A percentile compares a stretch with the other conserved stretches of the same genome.
phyloP scores from a whole-genome alignment of 192 early-diverging fungal genomes.

The Kickxella alabastrina region DNA sequence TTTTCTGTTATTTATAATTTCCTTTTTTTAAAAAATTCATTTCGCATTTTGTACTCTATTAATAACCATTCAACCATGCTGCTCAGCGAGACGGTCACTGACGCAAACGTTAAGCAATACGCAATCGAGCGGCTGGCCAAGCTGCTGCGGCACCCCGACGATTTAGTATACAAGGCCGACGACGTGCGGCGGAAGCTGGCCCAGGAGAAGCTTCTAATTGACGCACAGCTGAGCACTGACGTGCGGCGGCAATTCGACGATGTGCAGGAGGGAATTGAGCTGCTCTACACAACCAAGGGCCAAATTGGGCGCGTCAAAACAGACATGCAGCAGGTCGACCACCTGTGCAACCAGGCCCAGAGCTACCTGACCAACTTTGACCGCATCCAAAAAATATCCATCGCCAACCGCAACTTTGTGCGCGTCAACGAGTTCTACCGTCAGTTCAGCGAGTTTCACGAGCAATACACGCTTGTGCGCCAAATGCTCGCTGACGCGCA shows the following conservation, averaged over 20 bases:
- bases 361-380: slow-evolving; percentile 87
- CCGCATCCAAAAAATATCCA: slow-evolving; percentile 88
- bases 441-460: slow-evolving; percentile 83
- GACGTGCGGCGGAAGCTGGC: slow-evolving; percentile 76
- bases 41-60: no score
- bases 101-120: slow-evolving; percentile 59
- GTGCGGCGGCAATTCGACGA: slow-evolving; percentile 91
- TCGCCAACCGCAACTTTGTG: slow-evolving; percentile 93
- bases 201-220: slow-evolving; percentile 85
- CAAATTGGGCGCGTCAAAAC: slow-evolving; percentile 61
- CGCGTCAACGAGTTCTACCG: slow-evolving; percentile 80
- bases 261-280: slow-evolving; percentile 83
- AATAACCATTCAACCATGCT: no score
- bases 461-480: slow-evolving; percentile 69
- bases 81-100: slow-evolving; percentile 27
- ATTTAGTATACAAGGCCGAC: slow-evolving; percentile 80
- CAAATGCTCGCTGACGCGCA: slow-evolving; percentile 66
- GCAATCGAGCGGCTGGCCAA: slow-evolving; percentile 78
- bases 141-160: slow-evolving; percentile 89
- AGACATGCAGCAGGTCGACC: slow-evolving; percentile 82
- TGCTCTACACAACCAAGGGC: slow-evolving; percentile 58
- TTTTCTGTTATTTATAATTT: no score
- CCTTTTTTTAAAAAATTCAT: no score
- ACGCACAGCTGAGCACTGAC: slow-evolving; percentile 93
- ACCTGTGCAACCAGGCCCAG: slow-evolving; percentile 78